Base-by-base conservation (phyloP, 768 basidiomycete species). In the Leucocoprinus sp. region DNA sequence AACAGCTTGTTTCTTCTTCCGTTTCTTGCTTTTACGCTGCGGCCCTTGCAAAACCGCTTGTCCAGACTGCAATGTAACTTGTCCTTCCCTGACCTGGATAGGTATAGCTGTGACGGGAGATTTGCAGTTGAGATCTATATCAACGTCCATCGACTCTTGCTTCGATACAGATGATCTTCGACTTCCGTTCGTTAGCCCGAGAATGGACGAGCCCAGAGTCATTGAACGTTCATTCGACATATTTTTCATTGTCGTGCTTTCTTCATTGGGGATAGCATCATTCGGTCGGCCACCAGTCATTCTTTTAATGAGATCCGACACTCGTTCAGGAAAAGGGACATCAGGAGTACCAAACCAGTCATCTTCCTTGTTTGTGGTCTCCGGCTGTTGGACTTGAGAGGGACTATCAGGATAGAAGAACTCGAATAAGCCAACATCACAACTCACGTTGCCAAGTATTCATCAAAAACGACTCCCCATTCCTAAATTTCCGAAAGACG, bases 401-500 rank as follows among this genome's bases (percentile, higher is more conserved):
- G 12, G 27, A 7, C 9, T 12, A 31, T 31, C 26, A 27, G 11
- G 5, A 27, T 27, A 27, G 14, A 26, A 4, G 7, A 24, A 27
- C 19, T 4, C 6, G 9, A 8, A 41, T 12, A 40, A 8, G n/a
- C 24, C 41, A 15, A 14, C 8, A 43, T 28, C 19, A 1, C 9
- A n/a, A 54, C 57, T 21, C 42, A 64, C 64, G 28, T 43, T 48
- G 42, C 61, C 61, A 63, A 37, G 60, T 61, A 48, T 64, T 60
- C 17, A 64, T 43, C 12, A 46, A 47, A 15, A 48, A 54, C 14
- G 19, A 36, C 8, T 36, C 39, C 34, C 22, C 34, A 15, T 37
- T 21, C 23, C 46, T 22, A 2, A 12, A 54, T 43, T 18, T 48
- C 43, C 7, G 51, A 34, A 27, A 52, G 50, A 21, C 22, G 31